Evolutionary conservation across 2,329 filamentous ascomycete genomes (phyloP).

Genomic region (Colletotrichum sojae): DNA sequence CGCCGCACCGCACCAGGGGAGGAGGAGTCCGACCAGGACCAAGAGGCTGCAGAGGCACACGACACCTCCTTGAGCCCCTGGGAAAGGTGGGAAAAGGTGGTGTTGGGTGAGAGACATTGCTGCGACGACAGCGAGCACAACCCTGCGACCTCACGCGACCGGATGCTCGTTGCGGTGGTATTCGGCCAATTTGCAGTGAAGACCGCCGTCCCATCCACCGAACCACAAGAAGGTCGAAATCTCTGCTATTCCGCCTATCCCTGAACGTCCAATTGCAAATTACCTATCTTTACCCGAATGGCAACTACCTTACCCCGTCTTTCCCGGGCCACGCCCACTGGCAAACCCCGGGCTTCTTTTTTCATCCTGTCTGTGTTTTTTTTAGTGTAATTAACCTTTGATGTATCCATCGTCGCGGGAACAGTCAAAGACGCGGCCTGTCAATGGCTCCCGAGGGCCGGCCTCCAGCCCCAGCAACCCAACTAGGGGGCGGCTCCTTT

Average conservation of each 20-base stretch:
- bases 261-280: background rate
- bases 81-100: background rate
- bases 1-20: too few relatives aligned
- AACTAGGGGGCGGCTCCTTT: slow-evolving; percentile 13
- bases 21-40: too few relatives aligned
- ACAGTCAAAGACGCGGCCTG: slow-evolving; percentile 14
- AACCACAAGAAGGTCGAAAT: slow-evolving; percentile 25
- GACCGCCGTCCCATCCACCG: background rate
- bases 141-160: slow-evolving; percentile 14
- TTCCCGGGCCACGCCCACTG: slow-evolving; percentile 2
- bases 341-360: slow-evolving; percentile 22
- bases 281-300: too few relatives aligned
- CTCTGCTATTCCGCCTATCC: slow-evolving; percentile 12
- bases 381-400: background rate
- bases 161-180: background rate
- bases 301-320: background rate
- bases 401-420: slow-evolving; percentile 12
- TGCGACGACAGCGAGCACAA: background rate
- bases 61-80: slow-evolving; percentile 7
- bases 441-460: slow-evolving; percentile 24
- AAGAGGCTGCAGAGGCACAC: slow-evolving; percentile 30
- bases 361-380: slow-evolving; percentile 2
- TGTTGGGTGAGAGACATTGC: background rate
- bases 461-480: slow-evolving; percentile 3
- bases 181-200: background rate